Percentiles rank a stretch among this genome's conserved stretches.
These are phyloP conservation scores for bread wheat (Triticum aestivum) DNA, from an alignment of 176 grass and related monocot genomes.

Conservation along the genomic window DNA sequence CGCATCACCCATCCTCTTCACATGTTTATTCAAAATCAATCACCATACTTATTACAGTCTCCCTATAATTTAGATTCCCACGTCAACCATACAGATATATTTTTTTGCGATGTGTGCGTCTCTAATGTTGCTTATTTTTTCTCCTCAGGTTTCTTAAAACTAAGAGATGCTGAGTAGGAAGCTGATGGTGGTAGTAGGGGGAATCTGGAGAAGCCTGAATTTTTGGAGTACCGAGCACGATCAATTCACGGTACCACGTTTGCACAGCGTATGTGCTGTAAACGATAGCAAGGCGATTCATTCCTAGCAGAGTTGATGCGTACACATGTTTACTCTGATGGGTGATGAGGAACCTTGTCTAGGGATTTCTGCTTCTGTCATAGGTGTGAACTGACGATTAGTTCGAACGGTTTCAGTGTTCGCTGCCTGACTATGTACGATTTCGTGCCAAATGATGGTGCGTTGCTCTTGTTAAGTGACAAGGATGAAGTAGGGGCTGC, in stretches of 20 bases:
- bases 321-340: background rate
- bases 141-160: background rate
- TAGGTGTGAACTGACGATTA: background rate
- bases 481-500: too few species aligned
- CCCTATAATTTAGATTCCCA: background rate
- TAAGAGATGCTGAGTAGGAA: background rate
- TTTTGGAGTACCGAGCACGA: background rate
- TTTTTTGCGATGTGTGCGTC: background rate
- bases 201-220: background rate
- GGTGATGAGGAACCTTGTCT: background rate
- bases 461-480: too few species aligned
- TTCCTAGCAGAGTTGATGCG: background rate
- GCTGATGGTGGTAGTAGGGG: background rate
- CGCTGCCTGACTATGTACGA: background rate
- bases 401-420: background rate
- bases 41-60: background rate
- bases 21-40: background rate
- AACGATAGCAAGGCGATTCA: background rate
- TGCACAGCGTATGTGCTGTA: background rate
- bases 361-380: background rate
- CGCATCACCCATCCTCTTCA: background rate
- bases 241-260: background rate
- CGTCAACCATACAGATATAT: background rate
- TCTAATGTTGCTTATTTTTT: background rate
- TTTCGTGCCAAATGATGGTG: background rate